phyloP scores from a whole-genome alignment of 352 stramenopile genomes.

The Phytophthora hybrid region DNA sequence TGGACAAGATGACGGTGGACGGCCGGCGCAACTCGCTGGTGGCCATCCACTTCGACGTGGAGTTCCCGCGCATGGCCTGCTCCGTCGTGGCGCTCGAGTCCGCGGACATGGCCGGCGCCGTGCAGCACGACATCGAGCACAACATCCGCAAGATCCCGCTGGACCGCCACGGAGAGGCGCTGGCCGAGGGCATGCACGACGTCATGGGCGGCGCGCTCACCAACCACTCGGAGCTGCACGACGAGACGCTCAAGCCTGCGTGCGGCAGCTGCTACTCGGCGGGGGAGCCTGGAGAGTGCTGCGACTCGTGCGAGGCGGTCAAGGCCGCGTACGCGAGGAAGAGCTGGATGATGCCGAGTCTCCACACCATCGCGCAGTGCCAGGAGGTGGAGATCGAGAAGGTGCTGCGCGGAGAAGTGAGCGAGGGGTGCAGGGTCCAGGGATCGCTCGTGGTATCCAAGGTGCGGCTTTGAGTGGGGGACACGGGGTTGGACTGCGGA shows the following conservation, averaged over 20 bases:
- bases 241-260: conserved; percentile 52
- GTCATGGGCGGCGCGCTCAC: conserved; percentile 74
- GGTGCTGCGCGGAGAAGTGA: conserved; percentile 75
- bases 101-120: conserved; percentile 70
- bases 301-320: conserved; percentile 72
- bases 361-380: conserved; percentile 82
- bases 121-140: conserved; percentile 81
- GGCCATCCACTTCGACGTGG: conserved; percentile 83
- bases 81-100: conserved; percentile 77
- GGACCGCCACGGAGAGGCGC: conserved; percentile 51
- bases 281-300: conserved; percentile 71
- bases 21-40: conserved; percentile 73
- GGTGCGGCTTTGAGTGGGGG: conserved; percentile 34
- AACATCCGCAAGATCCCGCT: conserved; percentile 83
- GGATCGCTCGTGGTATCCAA: conserved; percentile 81
- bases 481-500: too few species aligned
- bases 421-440: conserved; percentile 82
- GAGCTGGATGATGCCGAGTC: conserved; percentile 82
- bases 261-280: conserved; percentile 86
- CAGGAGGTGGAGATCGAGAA: conserved; percentile 83
- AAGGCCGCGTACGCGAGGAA: conserved; percentile 71
- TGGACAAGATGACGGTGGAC: conserved; percentile 90
- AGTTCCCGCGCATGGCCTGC: conserved; percentile 87
- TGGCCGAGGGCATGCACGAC: conserved; percentile 63
- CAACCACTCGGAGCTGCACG: conserved; percentile 74